Base-by-base conservation (phyloP, 2,329 filamentous ascomycete species). In the Incumbomyces delicatus region DNA sequence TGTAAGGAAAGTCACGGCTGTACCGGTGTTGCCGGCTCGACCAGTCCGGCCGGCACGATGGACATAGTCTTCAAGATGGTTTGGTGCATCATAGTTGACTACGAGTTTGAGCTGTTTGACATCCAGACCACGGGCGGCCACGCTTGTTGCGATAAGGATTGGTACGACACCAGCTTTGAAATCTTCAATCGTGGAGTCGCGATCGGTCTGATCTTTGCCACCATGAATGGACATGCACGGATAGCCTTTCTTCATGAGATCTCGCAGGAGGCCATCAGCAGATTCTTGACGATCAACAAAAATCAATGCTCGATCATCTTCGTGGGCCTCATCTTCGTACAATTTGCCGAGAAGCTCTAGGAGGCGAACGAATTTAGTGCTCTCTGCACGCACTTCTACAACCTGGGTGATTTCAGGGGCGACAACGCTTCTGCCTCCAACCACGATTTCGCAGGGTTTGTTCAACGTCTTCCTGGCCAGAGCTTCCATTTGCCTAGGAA, bases 91-190 rank as follows among this genome's bases (percentile, higher is more conserved):
- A 62, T 87, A 95, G 66, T 96, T 96, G 67, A 98, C 82, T 7
- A 98, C 92, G 29, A 96, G 76, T 65, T 94, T 95, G 30, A 98
- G 74, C 63, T 94, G 87, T 67, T 95, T 95, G 37, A 98, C 90
- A 63, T 98, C 92, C 34, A 98, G 73, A 50, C 92, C 92, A 64
- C 92, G 85, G 42, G 92, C 92, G 33, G 92, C 92, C 49, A 98
- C 87, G 10, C 90, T 95, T 0, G 92, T 98, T 10, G 92, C 92
- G 60, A 96, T 84, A 61, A 98, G 73, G 47, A 98, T 84, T 0
- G 89, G 89, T 40, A 94, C 79, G 36, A 90, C 78, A 47, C 92
- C 92, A 57, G 82, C 85, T 67, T 94, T 96, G 74, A 95, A 95
- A 62, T 95, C 88, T 34, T 84, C 76, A 57, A 95, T 94, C 12